Evolutionary conservation across 2,329 filamentous ascomycete species (phyloP), one percentile per base, ranked within the genome.

Genomic region (Sporothrix inflata): DNA sequence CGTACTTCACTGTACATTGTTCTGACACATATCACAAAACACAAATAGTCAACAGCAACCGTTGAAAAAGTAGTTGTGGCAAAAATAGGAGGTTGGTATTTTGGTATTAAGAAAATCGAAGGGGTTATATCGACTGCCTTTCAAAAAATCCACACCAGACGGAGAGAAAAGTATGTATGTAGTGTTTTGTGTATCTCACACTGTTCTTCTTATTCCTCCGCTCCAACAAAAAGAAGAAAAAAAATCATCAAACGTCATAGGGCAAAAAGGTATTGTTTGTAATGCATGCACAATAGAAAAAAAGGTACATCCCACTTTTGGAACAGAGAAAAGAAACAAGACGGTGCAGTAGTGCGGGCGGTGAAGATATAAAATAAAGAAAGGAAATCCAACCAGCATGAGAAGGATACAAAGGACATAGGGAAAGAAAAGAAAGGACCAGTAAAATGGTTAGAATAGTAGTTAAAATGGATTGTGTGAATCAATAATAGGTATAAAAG

Each of bases 271-370:
- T 42, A 63, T 63, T 42, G 49, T 57, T 19, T 57, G 53, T 27
- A 34, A 34, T 57, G 53, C 53, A 53, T 7, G 16, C 63, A 34
- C 53, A 69, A 53, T 24, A 16, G 53, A 49, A n/a, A 42, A 71
- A 60, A 75, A 67, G 8, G 55, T 30, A n/a, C 55, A 4, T 34
- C 49, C 66, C 68, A 70, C 68, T 34, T 70, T 60, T 60, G 68
- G 40, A 34, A 60, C 67, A 65, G 34, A 53, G 16, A 21, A 27
- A 49, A 72, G 73, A 75, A 68, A 74, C 53, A 73, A 74, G 75
- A 75, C 63, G 27, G 24, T 65, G 38, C n/a, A 65, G 63, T 49
- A 66, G 45, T 34, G 42, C 19, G 19, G 27, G 63, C 63, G 63
- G 63, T 66, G 63, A 30, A 71, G 76, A 77, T 74, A 74, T 30